A percentile compares a stretch with the other conserved stretches of the same genome.
Conservation (phyloP, 1,139 yeast genomes). For the Diutina sp. region DNA sequence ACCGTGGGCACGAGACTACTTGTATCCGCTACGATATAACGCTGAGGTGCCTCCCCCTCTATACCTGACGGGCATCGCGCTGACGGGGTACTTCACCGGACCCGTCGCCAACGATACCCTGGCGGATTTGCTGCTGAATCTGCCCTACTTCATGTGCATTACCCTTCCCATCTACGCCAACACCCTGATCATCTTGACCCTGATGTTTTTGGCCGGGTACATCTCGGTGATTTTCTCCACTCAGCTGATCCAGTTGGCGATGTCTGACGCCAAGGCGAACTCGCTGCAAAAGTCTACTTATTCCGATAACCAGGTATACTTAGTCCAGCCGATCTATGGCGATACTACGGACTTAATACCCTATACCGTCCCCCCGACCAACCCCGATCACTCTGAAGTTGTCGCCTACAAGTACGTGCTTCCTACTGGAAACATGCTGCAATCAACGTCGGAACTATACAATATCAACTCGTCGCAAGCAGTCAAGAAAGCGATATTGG, state of each 20-base stretch:
- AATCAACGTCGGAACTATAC: not conserved
- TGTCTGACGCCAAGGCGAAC: not conserved
- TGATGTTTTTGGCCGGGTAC: conserved; percentile 58
- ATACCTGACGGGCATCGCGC: not conserved
- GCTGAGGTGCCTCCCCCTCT: conserved; percentile 24
- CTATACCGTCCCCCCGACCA: not conserved
- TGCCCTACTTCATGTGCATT: conserved; percentile 36
- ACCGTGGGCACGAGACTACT: conserved; percentile 17
- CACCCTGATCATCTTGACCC: conserved; percentile 50
- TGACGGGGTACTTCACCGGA: conserved; percentile 33
- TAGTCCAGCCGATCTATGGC: not conserved
- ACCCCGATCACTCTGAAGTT: not conserved
- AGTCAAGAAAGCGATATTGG: not conserved
- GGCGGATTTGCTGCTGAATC: conserved; percentile 12
- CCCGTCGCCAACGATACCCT: conserved; percentile 35
- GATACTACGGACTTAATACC: not conserved
- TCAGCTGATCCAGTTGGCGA: conserved; percentile 18
- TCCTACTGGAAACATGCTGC: not conserved
- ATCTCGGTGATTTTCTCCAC: conserved; percentile 56
- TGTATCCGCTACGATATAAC: conserved; percentile 40
- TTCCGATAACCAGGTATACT: not conserved
- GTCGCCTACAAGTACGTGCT: not conserved
- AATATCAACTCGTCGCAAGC: not conserved
- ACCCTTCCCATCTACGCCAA: conserved; percentile 65
- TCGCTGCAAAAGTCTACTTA: not conserved